Conservation (phyloP, 73 alveolate genomes). For the Blepharisma japonicum region DNA sequence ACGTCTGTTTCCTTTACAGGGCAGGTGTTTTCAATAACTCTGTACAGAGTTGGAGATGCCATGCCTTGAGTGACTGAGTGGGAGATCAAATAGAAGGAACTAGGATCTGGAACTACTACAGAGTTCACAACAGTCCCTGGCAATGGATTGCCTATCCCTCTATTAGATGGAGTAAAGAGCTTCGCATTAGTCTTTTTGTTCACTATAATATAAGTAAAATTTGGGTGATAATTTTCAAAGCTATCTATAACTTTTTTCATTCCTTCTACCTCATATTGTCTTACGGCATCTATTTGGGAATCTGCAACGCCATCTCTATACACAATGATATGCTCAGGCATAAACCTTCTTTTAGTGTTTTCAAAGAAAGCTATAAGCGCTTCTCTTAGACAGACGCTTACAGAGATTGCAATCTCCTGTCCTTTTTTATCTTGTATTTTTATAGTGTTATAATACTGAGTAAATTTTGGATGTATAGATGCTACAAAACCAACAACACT, state of each 20-base stretch:
- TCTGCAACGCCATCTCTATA: conserved; percentile 27
- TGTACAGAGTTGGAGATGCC: conserved; percentile 26
- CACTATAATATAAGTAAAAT: conserved; percentile 3
- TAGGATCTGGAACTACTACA: not conserved
- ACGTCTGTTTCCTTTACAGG: conserved; percentile 46
- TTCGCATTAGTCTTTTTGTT: conserved; percentile 17
- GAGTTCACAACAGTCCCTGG: conserved; percentile 30
- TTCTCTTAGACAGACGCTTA: conserved; percentile 19
- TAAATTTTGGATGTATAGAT: conserved; percentile 39
- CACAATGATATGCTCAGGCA: conserved; percentile 13
- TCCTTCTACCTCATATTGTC: not conserved
- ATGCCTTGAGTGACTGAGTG: conserved; percentile 29
- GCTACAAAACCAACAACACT: conserved; percentile 55
- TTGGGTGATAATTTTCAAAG: not conserved
- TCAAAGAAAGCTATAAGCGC: conserved; percentile 17
- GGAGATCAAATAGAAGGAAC: not conserved
- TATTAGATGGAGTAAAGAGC: not conserved
- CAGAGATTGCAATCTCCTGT: not conserved
- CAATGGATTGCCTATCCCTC: conserved; percentile 1
- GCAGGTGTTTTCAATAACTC: conserved; percentile 25
- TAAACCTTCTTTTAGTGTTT: conserved; percentile 16
- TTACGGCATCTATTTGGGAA: not conserved
- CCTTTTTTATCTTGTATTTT: conserved; percentile 30
- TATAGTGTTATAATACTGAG: conserved; percentile 39
- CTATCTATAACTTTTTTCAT: not conserved